Evolutionary conservation across 2,329 filamentous ascomycete species (phyloP).

Genomic region (Venturia pyrina): DNA sequence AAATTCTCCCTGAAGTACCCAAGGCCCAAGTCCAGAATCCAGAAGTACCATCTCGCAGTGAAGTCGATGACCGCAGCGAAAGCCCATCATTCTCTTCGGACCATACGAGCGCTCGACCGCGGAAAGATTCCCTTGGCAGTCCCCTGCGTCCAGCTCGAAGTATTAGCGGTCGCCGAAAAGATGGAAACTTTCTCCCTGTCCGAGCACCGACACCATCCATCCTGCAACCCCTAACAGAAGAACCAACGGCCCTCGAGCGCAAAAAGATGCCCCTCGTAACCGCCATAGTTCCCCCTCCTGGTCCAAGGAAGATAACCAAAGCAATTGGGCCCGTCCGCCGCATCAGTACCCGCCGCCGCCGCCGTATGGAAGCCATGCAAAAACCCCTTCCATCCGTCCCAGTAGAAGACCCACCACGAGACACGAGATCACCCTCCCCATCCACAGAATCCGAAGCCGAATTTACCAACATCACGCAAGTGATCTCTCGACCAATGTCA

Average conservation of each 20-base stretch:
- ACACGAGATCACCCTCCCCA: not conserved
- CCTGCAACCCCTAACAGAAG: constrained; percentile 3
- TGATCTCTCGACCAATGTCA: not conserved
- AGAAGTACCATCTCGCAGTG: not conserved
- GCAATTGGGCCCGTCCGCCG: not conserved
- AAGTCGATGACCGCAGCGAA: not conserved
- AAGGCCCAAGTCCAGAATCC: not conserved
- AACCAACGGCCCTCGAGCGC: not conserved
- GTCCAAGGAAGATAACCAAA: not conserved
- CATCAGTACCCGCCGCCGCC: not conserved
- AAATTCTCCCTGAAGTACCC: not conserved
- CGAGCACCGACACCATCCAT: not conserved
- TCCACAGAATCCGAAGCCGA: not conserved
- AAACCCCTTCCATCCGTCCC: not conserved
- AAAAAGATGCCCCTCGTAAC: constrained; percentile 3
- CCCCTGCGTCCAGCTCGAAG: not conserved
- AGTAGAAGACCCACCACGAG: not conserved
- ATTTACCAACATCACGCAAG: not conserved
- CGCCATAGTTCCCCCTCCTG: not conserved
- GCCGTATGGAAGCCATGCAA: not conserved
- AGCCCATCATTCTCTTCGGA: not conserved
- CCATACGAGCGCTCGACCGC: not conserved
- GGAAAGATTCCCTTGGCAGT: not conserved
- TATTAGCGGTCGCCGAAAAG: not conserved
- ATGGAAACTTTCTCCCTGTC: not conserved